phyloP scores from a whole-genome alignment of 2,329 filamentous ascomycete genomes.

The Neoscytalidium dimidiatum region DNA sequence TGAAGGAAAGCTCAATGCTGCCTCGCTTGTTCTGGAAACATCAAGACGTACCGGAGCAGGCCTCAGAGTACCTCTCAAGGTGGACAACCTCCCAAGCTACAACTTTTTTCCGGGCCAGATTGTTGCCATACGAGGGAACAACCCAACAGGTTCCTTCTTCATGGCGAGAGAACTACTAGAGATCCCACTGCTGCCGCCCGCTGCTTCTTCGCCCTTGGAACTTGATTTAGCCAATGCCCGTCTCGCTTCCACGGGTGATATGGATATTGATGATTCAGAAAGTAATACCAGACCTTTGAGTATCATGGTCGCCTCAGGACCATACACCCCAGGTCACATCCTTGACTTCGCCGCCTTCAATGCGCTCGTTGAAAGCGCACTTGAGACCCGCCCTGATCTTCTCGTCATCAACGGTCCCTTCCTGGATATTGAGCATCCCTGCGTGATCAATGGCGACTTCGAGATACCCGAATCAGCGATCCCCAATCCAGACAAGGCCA shows the following conservation, averaged over 20 bases:
- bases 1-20: conserved; percentile 84
- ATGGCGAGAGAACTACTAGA: conserved; percentile 74
- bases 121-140: conserved; percentile 82
- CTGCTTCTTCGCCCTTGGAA: conserved; percentile 67
- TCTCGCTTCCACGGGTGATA: conserved; percentile 58
- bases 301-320: conserved; percentile 77
- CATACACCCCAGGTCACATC: conserved; percentile 90
- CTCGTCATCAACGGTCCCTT: conserved; percentile 85
- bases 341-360: conserved; percentile 87
- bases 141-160: conserved; percentile 83
- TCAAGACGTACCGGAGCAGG: conserved; percentile 83
- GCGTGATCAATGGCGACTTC: conserved; percentile 64
- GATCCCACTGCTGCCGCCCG: conserved; percentile 71
- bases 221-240: conserved; percentile 70
- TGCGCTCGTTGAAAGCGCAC: conserved; percentile 76
- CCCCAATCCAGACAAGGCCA: conserved; percentile 68
- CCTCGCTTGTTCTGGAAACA: conserved; percentile 85
- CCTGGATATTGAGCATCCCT: conserved; percentile 85
- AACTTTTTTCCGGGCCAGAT: conserved; percentile 95
- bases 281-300: conserved; percentile 65
- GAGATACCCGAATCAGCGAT: conserved; percentile 44
- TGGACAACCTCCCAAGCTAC: conserved; percentile 68
- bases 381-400: conserved; percentile 72
- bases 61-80: conserved; percentile 74
- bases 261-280: conserved; percentile 36